Conservation (phyloP, 2,329 filamentous ascomycete genomes). For the Cladosporium sp. region DNA sequence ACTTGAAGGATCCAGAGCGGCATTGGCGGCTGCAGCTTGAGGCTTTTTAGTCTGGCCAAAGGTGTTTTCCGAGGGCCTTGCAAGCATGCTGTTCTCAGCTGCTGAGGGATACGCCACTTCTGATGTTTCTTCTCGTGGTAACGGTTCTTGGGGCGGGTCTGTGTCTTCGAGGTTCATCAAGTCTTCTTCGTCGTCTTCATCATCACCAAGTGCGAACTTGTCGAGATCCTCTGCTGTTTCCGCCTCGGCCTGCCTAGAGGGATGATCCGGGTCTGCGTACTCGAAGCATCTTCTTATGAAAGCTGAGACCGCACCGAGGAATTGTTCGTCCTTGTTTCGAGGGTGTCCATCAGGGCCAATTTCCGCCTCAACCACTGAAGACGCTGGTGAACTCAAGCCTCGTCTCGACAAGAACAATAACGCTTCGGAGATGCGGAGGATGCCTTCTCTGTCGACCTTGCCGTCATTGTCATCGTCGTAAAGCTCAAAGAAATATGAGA, state of each 20-base stretch:
- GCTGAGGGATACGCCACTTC: slow-evolving; percentile 15
- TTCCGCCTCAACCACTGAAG: slow-evolving; percentile 36
- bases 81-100: slow-evolving; percentile 23
- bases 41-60: slow-evolving; percentile 40
- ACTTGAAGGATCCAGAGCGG: slow-evolving; percentile 85
- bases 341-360: slow-evolving; percentile 30
- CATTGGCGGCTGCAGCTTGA: slow-evolving; percentile 74
- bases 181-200: slow-evolving; percentile 41
- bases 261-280: slow-evolving; percentile 84
- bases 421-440: slow-evolving; percentile 89
- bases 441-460: slow-evolving; percentile 89
- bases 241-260: slow-evolving; percentile 26
- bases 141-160: slow-evolving; percentile 13
- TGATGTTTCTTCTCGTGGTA: slow-evolving; percentile 2
- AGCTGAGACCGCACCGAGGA: slow-evolving; percentile 86
- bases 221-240: slow-evolving; percentile 39
- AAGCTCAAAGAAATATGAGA: slow-evolving; percentile 95
- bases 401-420: slow-evolving; percentile 86
- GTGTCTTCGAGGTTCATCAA: slow-evolving; percentile 56
- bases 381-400: slow-evolving; percentile 70
- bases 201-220: slow-evolving; percentile 73
- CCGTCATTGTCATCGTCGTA: slow-evolving; percentile 93
- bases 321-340: slow-evolving; percentile 71
- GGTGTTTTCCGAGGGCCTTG: slow-evolving; percentile 26
- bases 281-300: slow-evolving; percentile 97